Percentiles rank a stretch among this genome's conserved stretches.
phyloP scores from a whole-genome alignment of 305 asterid species.

The Ajuga reptans region DNA sequence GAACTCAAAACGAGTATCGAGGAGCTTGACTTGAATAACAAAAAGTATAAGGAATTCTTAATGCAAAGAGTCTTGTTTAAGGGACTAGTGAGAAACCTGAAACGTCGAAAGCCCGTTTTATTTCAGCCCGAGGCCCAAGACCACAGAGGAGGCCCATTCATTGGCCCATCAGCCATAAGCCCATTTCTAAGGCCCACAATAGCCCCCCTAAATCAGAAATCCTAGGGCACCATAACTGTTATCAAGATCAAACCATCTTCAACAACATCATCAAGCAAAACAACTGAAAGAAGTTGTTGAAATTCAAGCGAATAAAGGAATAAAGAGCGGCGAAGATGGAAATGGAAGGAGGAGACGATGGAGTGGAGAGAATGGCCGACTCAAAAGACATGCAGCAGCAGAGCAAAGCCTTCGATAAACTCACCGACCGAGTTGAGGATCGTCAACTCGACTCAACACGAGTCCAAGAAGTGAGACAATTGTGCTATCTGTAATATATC shows the following conservation, averaged over 20 bases:
- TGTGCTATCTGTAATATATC: neutral
- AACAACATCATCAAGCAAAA: neutral
- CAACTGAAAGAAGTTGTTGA: neutral
- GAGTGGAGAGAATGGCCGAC: slow-evolving; percentile 49
- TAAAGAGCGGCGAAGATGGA: neutral
- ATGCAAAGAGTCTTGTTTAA: too few relatives aligned
- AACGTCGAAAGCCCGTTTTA: too few relatives aligned
- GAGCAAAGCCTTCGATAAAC: slow-evolving; percentile 89
- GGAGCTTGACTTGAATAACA: too few relatives aligned
- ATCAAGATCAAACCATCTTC: neutral
- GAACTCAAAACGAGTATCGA: too few relatives aligned
- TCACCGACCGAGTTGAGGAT: slow-evolving; percentile 96
- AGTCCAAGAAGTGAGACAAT: slow-evolving; percentile 62
- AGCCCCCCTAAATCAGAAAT: slow-evolving; percentile 12
- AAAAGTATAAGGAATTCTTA: too few relatives aligned
- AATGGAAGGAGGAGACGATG: slow-evolving; percentile 81
- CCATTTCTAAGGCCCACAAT: slow-evolving; percentile 11
- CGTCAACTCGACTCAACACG: slow-evolving; percentile 94
- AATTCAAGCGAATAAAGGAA: neutral
- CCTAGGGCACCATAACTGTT: slow-evolving; percentile 23
- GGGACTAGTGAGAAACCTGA: too few relatives aligned
- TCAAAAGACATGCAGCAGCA: slow-evolving; percentile 92
- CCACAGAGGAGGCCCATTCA: too few relatives aligned
- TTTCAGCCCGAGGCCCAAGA: too few relatives aligned
- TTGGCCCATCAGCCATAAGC: neutral